Evolutionary conservation across 1,284 basidiomycete genomes (phyloP).

Genomic region (Coriolopsis trogii): DNA sequence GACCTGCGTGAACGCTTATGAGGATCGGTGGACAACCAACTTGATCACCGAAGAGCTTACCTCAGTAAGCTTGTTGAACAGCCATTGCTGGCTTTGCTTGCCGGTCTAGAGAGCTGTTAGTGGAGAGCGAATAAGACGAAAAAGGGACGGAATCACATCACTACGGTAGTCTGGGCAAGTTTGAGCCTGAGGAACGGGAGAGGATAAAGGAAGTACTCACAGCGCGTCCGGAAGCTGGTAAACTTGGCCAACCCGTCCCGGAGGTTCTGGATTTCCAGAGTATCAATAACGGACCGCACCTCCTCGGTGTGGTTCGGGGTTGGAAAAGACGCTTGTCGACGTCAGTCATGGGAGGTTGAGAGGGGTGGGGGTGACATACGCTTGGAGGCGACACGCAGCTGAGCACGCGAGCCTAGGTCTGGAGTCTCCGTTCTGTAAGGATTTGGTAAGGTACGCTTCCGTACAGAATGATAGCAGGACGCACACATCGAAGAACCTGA

Average conservation of each 20-base stretch:
- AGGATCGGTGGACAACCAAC: background rate
- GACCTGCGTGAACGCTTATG: conserved; percentile 51
- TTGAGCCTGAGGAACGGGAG: conserved; percentile 3
- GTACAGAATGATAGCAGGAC: conserved; percentile 25
- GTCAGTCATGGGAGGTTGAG: conserved; percentile 6
- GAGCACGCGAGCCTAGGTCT: conserved; percentile 54
- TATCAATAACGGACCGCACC: conserved; percentile 64
- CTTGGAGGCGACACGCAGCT: conserved; percentile 38
- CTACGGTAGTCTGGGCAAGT: conserved; percentile 72
- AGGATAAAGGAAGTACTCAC: conserved; percentile 42
- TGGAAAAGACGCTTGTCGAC: conserved; percentile 51
- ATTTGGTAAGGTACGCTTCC: conserved; percentile 18
- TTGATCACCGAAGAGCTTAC: conserved; percentile 39
- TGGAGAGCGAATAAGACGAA: conserved; percentile 7
- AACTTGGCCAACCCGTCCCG: conserved; percentile 74
- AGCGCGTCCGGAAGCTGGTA: conserved; percentile 71
- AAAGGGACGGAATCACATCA: conserved; percentile 49
- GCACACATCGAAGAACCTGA: conserved; percentile 89
- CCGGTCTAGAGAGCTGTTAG: conserved; percentile 60
- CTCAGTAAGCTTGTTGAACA: conserved; percentile 72
- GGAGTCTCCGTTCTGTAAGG: conserved; percentile 72
- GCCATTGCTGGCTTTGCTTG: conserved; percentile 81
- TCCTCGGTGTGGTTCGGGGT: conserved; percentile 59
- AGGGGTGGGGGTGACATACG: conserved; percentile 34
- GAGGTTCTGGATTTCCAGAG: conserved; percentile 67